These are phyloP conservation scores for Trichomonascus vanleenenianus DNA, from an alignment of 805 yeast genomes.

Conservation along the genomic window DNA sequence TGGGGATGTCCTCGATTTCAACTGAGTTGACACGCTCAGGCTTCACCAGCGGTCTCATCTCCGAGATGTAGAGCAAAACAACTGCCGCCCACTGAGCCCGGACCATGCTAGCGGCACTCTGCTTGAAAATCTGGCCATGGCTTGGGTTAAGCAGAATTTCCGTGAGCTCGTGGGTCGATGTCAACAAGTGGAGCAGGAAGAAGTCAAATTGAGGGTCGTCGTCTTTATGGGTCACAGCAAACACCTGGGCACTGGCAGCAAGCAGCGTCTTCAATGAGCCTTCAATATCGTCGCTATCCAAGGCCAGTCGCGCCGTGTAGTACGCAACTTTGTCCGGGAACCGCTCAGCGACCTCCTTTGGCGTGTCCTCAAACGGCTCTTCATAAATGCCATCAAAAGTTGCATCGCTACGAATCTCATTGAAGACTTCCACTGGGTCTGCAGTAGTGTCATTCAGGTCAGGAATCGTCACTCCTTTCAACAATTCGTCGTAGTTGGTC, in stretches of 20 bases:
- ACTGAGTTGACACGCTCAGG: conserved; percentile 5
- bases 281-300: conserved; percentile 13
- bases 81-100: conserved; percentile 13
- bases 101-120: not conserved
- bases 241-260: conserved; percentile 16
- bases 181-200: conserved; percentile 24
- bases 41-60: conserved; percentile 15
- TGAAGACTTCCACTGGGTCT: conserved; percentile 17
- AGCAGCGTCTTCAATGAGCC: conserved; percentile 15
- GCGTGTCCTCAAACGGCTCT: not conserved
- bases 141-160: conserved; percentile 14
- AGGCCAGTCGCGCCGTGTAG: conserved; percentile 14
- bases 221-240: conserved; percentile 18
- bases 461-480: not conserved
- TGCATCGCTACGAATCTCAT: conserved; percentile 15
- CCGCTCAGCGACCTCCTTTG: not conserved
- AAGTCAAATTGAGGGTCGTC: conserved; percentile 21
- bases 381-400: conserved; percentile 12
- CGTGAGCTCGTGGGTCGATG: conserved; percentile 22
- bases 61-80: conserved; percentile 15
- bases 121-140: conserved; percentile 10
- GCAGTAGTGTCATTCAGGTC: conserved; percentile 1
- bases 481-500: conserved; percentile 11
- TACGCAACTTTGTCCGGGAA: conserved; percentile 13
- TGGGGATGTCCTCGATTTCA: conserved; percentile 7